These are phyloP conservation scores for Pseudogymnoascus sp. DNA, from an alignment of 2,329 filamentous ascomycete genomes.

Conservation along the genomic window DNA sequence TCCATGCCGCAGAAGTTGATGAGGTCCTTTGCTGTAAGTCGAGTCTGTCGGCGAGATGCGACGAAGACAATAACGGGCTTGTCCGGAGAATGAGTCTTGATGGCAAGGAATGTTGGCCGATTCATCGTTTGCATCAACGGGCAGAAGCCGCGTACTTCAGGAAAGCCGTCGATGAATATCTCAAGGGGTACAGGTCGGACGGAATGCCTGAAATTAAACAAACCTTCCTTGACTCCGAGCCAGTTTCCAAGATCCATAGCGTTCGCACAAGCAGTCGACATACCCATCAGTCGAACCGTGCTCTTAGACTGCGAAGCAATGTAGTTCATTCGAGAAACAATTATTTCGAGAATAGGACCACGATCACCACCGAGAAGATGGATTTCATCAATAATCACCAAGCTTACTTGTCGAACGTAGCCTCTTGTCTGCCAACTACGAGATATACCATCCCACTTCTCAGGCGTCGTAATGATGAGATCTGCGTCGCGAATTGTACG, in stretches of 20 bases:
- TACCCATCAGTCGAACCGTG: constrained; percentile 85
- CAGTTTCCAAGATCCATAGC: constrained; percentile 91
- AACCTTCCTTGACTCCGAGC: constrained; percentile 89
- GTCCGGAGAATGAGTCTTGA: constrained; percentile 91
- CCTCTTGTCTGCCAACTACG: constrained; percentile 97
- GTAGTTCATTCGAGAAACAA: constrained; percentile 93
- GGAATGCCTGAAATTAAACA: constrained; percentile 97
- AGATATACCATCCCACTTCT: constrained; percentile 99
- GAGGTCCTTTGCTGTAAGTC: constrained; percentile 88
- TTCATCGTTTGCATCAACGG: constrained; percentile 99
- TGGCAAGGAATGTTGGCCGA: constrained; percentile 87
- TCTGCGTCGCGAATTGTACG: constrained; percentile 92
- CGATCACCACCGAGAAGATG: constrained; percentile 94
- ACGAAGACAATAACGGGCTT: constrained; percentile 99
- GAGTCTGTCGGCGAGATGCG: constrained; percentile 87
- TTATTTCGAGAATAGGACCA: constrained; percentile 96
- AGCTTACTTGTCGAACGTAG: constrained; percentile 87
- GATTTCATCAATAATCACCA: constrained; percentile 98
- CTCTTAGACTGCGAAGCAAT: constrained; percentile 91
- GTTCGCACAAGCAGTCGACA: constrained; percentile 98
- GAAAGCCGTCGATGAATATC: constrained; percentile 96
- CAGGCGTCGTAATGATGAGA: constrained; percentile 97
- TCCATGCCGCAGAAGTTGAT: constrained; percentile 99
- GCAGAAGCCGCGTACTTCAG: constrained; percentile 90
- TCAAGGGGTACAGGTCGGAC: constrained; percentile 93